These are phyloP conservation scores for Fraxinus quadrangulata DNA, from an alignment of 257 asterid species.

Conservation along the genomic window DNA sequence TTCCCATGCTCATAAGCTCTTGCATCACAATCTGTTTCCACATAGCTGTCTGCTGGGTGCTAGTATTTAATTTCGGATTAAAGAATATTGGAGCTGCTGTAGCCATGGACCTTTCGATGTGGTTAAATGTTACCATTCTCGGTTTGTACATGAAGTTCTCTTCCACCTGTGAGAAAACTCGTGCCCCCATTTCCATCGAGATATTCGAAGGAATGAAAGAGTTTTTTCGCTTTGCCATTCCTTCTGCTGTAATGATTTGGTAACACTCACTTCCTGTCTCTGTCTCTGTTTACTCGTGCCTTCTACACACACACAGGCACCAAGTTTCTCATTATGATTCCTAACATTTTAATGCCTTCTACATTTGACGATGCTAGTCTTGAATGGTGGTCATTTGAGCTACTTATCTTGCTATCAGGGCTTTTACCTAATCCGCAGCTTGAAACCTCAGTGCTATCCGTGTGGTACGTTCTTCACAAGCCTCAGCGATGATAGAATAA, in stretches of 20 bases:
- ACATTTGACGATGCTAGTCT: constrained; percentile 43
- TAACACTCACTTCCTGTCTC: constrained; percentile 17
- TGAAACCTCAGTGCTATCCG: constrained; percentile 82
- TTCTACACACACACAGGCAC: not conserved
- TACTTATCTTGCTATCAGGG: constrained; percentile 74
- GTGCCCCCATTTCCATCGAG: constrained; percentile 56
- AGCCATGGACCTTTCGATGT: constrained; percentile 58
- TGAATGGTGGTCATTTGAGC: constrained; percentile 90
- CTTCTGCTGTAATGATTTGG: constrained; percentile 78
- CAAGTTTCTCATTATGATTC: not conserved
- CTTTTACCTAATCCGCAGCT: constrained; percentile 85
- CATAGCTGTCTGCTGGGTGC: constrained; percentile 48
- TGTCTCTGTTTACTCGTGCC: not conserved
- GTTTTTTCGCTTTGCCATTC: constrained; percentile 59
- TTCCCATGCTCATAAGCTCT: constrained; percentile 62
- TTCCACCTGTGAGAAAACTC: constrained; percentile 49
- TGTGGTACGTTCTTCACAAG: constrained; percentile 53
- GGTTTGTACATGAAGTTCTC: constrained; percentile 53
- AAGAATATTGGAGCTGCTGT: constrained; percentile 58
- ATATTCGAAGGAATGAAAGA: constrained; percentile 53
- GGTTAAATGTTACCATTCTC: constrained; percentile 56
- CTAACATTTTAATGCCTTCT: not conserved
- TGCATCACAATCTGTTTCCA: constrained; percentile 54
- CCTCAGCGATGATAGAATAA: not conserved
- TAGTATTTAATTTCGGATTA: constrained; percentile 46